phyloP scores from a whole-genome alignment of 75 land plant genomes.

The Cryptomeria japonica region DNA sequence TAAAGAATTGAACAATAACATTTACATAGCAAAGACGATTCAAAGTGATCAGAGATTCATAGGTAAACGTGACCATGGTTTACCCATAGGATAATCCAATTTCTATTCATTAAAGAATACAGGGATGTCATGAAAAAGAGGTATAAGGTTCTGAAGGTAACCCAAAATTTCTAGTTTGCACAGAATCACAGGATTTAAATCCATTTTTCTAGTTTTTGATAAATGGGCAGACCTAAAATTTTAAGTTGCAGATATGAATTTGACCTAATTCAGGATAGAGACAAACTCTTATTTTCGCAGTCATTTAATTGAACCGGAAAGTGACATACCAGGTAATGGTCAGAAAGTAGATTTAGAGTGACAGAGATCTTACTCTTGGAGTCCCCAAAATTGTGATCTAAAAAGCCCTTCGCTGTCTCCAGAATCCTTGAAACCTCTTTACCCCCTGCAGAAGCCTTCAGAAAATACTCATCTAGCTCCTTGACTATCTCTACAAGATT shows the following conservation, averaged over 20 bases:
- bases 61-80: neutral
- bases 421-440: constrained; percentile 53
- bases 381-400: constrained; percentile 22
- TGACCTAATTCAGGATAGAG: neutral
- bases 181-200: neutral
- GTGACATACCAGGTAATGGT: neutral
- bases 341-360: neutral
- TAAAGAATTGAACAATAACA: neutral
- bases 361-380: constrained; percentile 36
- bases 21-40: neutral
- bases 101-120: neutral
- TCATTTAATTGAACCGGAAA: neutral
- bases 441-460: constrained; percentile 78
- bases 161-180: neutral
- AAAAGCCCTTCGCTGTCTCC: constrained; percentile 40
- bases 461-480: constrained; percentile 82
- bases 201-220: neutral
- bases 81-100: neutral
- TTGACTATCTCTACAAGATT: constrained; percentile 65
- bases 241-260: neutral
- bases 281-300: neutral
- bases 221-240: neutral
- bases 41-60: neutral
- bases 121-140: neutral
- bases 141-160: neutral